These are phyloP conservation scores for Penicillium crustosum DNA, from an alignment of 2,329 filamentous ascomycete genomes.

Conservation along the genomic window DNA sequence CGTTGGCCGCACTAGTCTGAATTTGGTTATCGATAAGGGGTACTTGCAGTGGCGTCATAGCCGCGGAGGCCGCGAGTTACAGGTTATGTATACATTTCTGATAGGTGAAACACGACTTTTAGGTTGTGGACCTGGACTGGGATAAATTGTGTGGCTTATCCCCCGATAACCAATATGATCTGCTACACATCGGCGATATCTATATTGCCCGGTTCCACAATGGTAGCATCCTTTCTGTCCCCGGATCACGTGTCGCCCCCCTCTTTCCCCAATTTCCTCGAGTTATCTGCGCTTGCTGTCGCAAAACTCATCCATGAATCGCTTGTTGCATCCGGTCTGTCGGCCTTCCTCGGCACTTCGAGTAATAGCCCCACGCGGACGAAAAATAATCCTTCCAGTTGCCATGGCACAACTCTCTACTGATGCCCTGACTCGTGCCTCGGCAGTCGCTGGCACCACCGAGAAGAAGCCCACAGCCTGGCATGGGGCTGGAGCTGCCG, in stretches of 20 bases:
- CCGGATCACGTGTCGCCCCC: conserved; percentile 10
- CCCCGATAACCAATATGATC: not conserved
- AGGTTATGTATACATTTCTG: not conserved
- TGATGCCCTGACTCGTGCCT: conserved; percentile 9
- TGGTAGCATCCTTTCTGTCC: not conserved
- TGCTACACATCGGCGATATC: not conserved
- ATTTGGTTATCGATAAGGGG: conserved; percentile 25
- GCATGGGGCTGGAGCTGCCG: conserved; percentile 52
- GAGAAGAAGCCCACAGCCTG: conserved; percentile 31
- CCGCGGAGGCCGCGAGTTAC: not conserved
- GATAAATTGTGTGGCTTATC: not conserved
- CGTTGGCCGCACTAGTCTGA: conserved; percentile 17
- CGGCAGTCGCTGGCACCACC: not conserved
- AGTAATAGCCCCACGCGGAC: conserved; percentile 2
- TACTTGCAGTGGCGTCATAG: not conserved
- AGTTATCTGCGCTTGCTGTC: not conserved
- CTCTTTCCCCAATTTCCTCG: conserved; percentile 8
- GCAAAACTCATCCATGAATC: conserved; percentile 15
- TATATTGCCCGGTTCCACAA: not conserved
- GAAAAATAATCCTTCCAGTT: conserved; percentile 9
- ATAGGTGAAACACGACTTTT: not conserved
- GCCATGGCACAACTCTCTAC: conserved; percentile 25
- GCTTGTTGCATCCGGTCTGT: conserved; percentile 11
- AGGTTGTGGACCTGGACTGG: not conserved
- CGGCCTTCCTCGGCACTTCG: conserved; percentile 11